Evolutionary conservation across 805 yeast species (phyloP).

Genomic region (Candida hispaniensis): DNA sequence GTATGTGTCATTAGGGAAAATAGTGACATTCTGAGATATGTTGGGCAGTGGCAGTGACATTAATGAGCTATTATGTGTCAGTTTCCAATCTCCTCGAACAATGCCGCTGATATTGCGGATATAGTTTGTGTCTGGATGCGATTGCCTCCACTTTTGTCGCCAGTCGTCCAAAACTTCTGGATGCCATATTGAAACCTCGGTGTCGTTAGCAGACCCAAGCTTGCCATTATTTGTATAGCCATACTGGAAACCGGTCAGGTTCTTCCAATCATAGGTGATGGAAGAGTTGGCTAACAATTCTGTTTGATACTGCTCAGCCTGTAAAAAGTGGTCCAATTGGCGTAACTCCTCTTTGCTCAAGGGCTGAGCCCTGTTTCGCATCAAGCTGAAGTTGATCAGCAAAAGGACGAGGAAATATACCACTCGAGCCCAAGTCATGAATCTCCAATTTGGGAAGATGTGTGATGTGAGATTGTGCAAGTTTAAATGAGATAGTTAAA

Average conservation of each 20-base stretch:
- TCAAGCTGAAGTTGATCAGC: no score
- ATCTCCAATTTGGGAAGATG: no score
- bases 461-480: no score
- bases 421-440: no score
- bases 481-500: no score
- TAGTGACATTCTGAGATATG: slow-evolving; percentile 10
- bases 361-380: slow-evolving; percentile 12
- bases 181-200: slow-evolving; percentile 3
- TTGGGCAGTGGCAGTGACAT: slow-evolving; percentile 10
- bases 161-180: slow-evolving; percentile 3
- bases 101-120: slow-evolving; percentile 12
- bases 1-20: slow-evolving; percentile 6
- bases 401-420: no score
- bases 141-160: slow-evolving; percentile 1
- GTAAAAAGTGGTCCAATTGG: slow-evolving; percentile 8
- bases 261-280: slow-evolving; percentile 4
- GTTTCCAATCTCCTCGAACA: slow-evolving; percentile 12
- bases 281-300: slow-evolving; percentile 8
- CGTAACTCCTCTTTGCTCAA: slow-evolving; percentile 9
- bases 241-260: slow-evolving; percentile 12
- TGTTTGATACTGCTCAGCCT: slow-evolving; percentile 11
- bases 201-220: slow-evolving; percentile 10
- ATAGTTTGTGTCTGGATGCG: slow-evolving; percentile 4
- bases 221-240: slow-evolving; percentile 8
- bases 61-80: slow-evolving; percentile 1